Evolutionary conservation across 768 basidiomycete species (phyloP), one percentile per base, ranked within the genome.

Genomic region (Tulasnella sp.): DNA sequence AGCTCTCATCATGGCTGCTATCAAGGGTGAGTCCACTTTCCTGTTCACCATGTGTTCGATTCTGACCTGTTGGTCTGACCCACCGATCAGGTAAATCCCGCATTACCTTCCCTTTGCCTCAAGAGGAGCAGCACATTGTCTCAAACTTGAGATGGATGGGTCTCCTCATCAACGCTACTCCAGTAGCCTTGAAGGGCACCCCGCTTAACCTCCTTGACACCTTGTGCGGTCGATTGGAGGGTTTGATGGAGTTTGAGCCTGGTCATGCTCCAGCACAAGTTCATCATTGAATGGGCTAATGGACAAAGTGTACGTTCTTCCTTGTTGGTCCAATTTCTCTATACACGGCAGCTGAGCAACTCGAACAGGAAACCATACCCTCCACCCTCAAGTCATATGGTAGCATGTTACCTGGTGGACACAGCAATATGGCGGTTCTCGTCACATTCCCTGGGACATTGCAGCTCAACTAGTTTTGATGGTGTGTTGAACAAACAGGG

Each of bases 241-340:
- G 86, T 77, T 87, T 97, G 82, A 97, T 98, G 93, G 88, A 90
- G 83, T 98, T 97, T 84, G 92, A 91, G 78, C 83, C 89, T 99
- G 78, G 93, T 99, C 77, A 94, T 99, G 91, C 89, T 99, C 74
- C 97, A 98, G 85, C 97, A 99, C 89, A 97, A 96, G 86, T 99
- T 99, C 82, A 84, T 94, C 80, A 91, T 99, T 42, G 91, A 96
- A 82, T 93, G 92, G 88, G 86, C 88, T 40, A 94, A 98, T 81
- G 96, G 97, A 68, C 87, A 84, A 69, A 85, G 88, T 84, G 91
- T 90, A 77, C 72, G 87, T 80, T 67, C 42, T 14, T 6, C n/a
- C n/a, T 45, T 9, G 58, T 14, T 42, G 0, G 14, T n/a, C 36
- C 29, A 22, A 31, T 75, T 31, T 74, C 19, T 40, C 1, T 11